Conservation (phyloP, 2,329 filamentous ascomycete genomes). For the Paecilomyces sp. region DNA sequence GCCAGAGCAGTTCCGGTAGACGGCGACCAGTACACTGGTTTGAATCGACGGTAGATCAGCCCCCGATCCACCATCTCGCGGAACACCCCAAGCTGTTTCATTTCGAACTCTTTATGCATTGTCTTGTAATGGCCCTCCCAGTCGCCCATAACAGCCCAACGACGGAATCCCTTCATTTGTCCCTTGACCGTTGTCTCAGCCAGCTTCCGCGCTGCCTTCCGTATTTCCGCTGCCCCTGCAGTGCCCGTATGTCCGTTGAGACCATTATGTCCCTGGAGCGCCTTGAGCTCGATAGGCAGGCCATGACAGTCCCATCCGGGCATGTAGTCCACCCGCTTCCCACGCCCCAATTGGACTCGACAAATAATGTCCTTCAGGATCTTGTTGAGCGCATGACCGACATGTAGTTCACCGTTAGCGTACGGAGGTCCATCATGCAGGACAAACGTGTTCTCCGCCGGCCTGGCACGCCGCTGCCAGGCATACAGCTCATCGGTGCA, state of each 20-base stretch:
- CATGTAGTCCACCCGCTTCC: constrained; percentile 68
- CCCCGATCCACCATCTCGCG: constrained; percentile 55
- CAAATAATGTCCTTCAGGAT: constrained; percentile 91
- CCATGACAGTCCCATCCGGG: constrained; percentile 99
- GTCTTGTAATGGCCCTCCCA: constrained; percentile 58
- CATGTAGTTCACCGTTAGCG: constrained; percentile 84
- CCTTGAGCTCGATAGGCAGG: constrained; percentile 93
- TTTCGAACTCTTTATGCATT: constrained; percentile 56
- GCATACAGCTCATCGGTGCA: constrained; percentile 83
- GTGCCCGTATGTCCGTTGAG: constrained; percentile 17
- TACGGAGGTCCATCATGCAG: constrained; percentile 96
- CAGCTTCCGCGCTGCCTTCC: constrained; percentile 48
- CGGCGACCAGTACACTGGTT: constrained; percentile 61
- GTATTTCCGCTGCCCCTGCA: constrained; percentile 41
- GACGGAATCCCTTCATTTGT: constrained; percentile 53
- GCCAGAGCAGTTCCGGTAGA: constrained; percentile 58
- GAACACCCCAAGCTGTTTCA: constrained; percentile 54
- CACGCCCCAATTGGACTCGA: constrained; percentile 71
- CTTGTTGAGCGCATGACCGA: constrained; percentile 95
- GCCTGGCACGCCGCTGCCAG: constrained; percentile 63
- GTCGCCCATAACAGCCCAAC: constrained; percentile 58
- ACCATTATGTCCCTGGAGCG: constrained; percentile 56
- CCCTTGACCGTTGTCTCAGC: constrained; percentile 50
- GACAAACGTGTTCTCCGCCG: constrained; percentile 57
- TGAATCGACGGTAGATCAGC: constrained; percentile 54